Base-by-base conservation (phyloP, 192 early-diverging fungal species). In the Umbelopsis sp. region DNA sequence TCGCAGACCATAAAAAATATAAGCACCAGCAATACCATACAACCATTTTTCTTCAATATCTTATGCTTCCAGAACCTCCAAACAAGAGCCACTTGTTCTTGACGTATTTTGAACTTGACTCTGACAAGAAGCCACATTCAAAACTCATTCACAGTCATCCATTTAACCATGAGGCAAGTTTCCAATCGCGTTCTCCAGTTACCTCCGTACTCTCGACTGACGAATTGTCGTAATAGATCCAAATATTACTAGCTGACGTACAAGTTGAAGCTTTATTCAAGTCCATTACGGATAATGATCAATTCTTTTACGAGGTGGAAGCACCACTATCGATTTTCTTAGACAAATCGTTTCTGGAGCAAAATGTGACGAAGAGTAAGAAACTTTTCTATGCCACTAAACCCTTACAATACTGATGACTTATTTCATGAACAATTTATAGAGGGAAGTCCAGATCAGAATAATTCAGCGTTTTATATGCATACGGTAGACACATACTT, bases 141-240 rank as follows among this genome's bases (percentile, higher is more conserved):
- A 62, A 62, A 62, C 17, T 62, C 0, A 75, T 75, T 11, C 34
- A 69, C 24, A 70, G 31, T 11, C 73, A 75, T 47, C 68, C 73
- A 16, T 75, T 70, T 21, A 75, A 75, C 49, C 24, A 75, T 65
- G 67, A 45, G 36, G 73, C 69, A 75, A 70, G 41, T 32, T 0
- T n/a, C 32, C 16, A 31, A 11, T 38, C 20, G 24, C 51, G n/a
- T 21, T 53, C n/a, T 34, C 20, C 26, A 45, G 22, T 31, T 24
- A 29, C 20, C 43, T n/a, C 29, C 1, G 25, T 36, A 29, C n/a
- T 38, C 21, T n/a, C 29, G 12, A 31, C 25, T 43, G 5, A 11
- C 51, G 34, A n/a, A 7, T 24, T 47, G 1, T 54, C n/a, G 32
- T 34, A 26, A 16, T 56, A 76, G 74, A 16, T 76, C 16, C 41